Conservation (phyloP, 2,329 filamentous ascomycete genomes). For the Dryadomyces quercivorus region DNA sequence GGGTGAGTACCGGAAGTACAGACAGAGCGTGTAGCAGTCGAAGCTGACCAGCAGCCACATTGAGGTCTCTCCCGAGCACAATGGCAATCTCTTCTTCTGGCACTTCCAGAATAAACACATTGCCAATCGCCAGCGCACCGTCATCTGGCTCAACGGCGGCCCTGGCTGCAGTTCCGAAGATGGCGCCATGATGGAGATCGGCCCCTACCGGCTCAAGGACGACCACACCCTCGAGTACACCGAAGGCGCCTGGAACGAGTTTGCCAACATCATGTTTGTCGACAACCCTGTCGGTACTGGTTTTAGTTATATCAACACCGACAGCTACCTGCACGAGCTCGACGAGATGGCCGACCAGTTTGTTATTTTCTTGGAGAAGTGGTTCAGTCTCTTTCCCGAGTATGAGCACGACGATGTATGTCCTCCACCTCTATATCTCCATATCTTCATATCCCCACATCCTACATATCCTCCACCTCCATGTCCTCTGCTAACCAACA, state of each 20-base stretch:
- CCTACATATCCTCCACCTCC: too few relatives aligned
- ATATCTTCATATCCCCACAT: too few relatives aligned
- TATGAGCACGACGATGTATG: slow-evolving; percentile 85
- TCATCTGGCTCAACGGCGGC: slow-evolving; percentile 95
- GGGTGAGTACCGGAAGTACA: slow-evolving; percentile 58
- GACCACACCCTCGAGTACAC: slow-evolving; percentile 63
- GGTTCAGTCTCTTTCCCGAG: slow-evolving; percentile 81
- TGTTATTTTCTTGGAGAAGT: slow-evolving; percentile 79
- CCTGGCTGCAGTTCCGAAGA: slow-evolving; percentile 97
- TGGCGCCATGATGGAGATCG: slow-evolving; percentile 90
- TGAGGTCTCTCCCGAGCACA: slow-evolving; percentile 70
- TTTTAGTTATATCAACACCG: slow-evolving; percentile 87
- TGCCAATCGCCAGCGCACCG: slow-evolving; percentile 76
- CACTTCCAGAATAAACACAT: slow-evolving; percentile 94
- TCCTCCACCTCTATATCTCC: too few relatives aligned
- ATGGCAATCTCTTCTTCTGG: slow-evolving; percentile 98
- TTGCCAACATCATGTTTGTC: slow-evolving; percentile 91
- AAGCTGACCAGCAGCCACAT: too few relatives aligned
- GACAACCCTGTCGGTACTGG: slow-evolving; percentile 96
- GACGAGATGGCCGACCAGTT: slow-evolving; percentile 85
- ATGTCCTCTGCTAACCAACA: slow-evolving; percentile 28
- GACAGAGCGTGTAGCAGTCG: too few relatives aligned
- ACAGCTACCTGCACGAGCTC: slow-evolving; percentile 76
- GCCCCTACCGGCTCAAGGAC: slow-evolving; percentile 77
- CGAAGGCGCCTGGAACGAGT: slow-evolving; percentile 97